Base-by-base conservation (phyloP, 768 basidiomycete genomes). In the Mycena indigotica region DNA sequence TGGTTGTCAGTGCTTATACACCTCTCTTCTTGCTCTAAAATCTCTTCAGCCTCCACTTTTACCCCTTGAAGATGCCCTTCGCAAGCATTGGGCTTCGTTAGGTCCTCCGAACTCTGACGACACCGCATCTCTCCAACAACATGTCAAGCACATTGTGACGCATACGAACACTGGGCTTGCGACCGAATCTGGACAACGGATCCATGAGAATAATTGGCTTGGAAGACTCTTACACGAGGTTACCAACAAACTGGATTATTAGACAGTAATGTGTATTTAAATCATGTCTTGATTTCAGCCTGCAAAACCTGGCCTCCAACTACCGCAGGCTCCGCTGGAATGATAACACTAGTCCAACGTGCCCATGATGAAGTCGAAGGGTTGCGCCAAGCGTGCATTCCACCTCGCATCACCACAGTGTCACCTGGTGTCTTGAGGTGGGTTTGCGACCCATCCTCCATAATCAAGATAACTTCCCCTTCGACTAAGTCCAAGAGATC, bases 351-450 rank as follows among this genome's bases (percentile, higher is more conserved):
- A 32, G 80, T 68, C 83, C 82, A 85, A 23, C 83, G 72, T 10
- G 79, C 68, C 79, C 82, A 84, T 24, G 69, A 64, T 10, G 70
- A 24, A 28, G 5, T 68, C 1, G 80, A 79, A 10, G 84, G 82
- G 67, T 87, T 86, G 52, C 69, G 79, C 86, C 84, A 88, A 16
- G 80, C 81, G 62, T 87, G 85, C 68, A 84, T 73, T 0, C 80
- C 83, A 8, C 84, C 85, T 56, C 78, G 80, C 69, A 84, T 81
- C 29, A 86, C 70, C 45, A 86, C 79, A 1, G 75, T 73, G 67
- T 84, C 84, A 28, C 84, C 85, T 23, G 83, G 79, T 52, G 78
- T 79, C 60, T 78, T 80, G 50, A 85, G 64, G 49, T 76, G 73
- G 19, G 70, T 81, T 68, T 86, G 82, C 6, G 69, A 72, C 4